A percentile compares a stretch with the other conserved stretches of the same genome.
phyloP scores from a whole-genome alignment of 2,329 filamentous ascomycete genomes.

The Rasamsonia emersonii region DNA sequence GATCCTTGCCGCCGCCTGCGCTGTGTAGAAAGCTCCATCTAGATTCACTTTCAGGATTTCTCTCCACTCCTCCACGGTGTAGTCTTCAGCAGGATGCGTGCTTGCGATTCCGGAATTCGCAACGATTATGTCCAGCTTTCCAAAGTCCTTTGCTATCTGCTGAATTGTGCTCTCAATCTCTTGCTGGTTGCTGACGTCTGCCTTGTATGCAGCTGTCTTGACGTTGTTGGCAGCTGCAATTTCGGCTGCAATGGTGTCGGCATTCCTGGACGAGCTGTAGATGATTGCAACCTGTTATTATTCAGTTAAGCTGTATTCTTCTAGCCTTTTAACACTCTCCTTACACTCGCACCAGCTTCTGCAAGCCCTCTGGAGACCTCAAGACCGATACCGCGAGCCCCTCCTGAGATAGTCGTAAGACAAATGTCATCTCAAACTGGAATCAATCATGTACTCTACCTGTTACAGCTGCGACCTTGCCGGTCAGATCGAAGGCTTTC shows the following conservation, averaged over 20 bases:
- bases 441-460: slow-evolving; percentile 7
- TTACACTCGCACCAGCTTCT: slow-evolving; percentile 30
- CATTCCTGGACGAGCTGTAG: slow-evolving; percentile 21
- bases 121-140: slow-evolving; percentile 38
- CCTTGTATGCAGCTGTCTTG: slow-evolving; percentile 25
- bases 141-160: slow-evolving; percentile 31
- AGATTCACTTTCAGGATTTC: slow-evolving; percentile 33
- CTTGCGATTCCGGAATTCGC: slow-evolving; percentile 38
- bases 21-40: slow-evolving; percentile 31
- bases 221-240: slow-evolving; percentile 21
- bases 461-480: slow-evolving; percentile 21
- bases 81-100: slow-evolving; percentile 29
- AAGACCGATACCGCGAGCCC: slow-evolving; percentile 28
- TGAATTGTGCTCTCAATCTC: slow-evolving; percentile 25
- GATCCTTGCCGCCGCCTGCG: slow-evolving; percentile 28
- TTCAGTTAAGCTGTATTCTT: background rate
- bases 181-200: slow-evolving; percentile 20
- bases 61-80: slow-evolving; percentile 31
- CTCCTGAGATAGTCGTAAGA: slow-evolving; percentile 13
- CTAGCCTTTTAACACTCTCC: slow-evolving; percentile 12
- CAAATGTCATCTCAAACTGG: background rate
- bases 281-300: slow-evolving; percentile 21
- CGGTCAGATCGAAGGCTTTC: slow-evolving; percentile 20
- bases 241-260: slow-evolving; percentile 15
- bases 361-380: slow-evolving; percentile 33